Conservation (phyloP, 2,329 filamentous ascomycete species). For the Alternaria rosae region DNA sequence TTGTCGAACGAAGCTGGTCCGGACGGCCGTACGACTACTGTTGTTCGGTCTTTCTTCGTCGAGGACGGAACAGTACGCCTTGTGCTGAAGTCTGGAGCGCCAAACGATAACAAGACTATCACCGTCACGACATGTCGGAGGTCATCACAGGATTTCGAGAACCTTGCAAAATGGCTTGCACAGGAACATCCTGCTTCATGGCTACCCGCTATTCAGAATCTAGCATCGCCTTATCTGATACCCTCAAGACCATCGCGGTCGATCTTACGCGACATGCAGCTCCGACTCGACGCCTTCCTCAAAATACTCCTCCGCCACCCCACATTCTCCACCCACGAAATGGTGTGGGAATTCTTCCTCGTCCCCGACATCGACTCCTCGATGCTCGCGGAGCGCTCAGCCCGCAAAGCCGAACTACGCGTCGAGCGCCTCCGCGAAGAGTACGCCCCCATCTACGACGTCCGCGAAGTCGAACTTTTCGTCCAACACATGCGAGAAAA, state of each 20-base stretch:
- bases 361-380: slow-evolving; percentile 91
- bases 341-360: slow-evolving; percentile 98
- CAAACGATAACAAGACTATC: slow-evolving; percentile 80
- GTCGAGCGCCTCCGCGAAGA: slow-evolving; percentile 88
- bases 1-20: slow-evolving; percentile 71
- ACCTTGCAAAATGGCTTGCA: slow-evolving; percentile 80
- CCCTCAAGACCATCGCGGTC: slow-evolving; percentile 90
- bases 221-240: slow-evolving; percentile 89
- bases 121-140: slow-evolving; percentile 94
- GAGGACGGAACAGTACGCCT: slow-evolving; percentile 94
- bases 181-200: slow-evolving; percentile 95
- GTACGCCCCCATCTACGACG: slow-evolving; percentile 78
- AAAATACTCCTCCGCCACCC: slow-evolving; percentile 86
- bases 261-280: slow-evolving; percentile 85
- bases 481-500: slow-evolving; percentile 90
- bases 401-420: slow-evolving; percentile 83
- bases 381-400: slow-evolving; percentile 88
- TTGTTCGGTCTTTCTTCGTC: slow-evolving; percentile 95
- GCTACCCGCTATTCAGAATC: slow-evolving; percentile 79
- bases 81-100: slow-evolving; percentile 91
- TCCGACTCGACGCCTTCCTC: slow-evolving; percentile 85
- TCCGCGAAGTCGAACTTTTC: slow-evolving; percentile 91
- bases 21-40: slow-evolving; percentile 86
- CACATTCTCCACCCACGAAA: slow-evolving; percentile 94
- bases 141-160: slow-evolving; percentile 88